Evolutionary conservation across 2,329 filamentous ascomycete genomes (phyloP).

Genomic region (Alternaria solani): DNA sequence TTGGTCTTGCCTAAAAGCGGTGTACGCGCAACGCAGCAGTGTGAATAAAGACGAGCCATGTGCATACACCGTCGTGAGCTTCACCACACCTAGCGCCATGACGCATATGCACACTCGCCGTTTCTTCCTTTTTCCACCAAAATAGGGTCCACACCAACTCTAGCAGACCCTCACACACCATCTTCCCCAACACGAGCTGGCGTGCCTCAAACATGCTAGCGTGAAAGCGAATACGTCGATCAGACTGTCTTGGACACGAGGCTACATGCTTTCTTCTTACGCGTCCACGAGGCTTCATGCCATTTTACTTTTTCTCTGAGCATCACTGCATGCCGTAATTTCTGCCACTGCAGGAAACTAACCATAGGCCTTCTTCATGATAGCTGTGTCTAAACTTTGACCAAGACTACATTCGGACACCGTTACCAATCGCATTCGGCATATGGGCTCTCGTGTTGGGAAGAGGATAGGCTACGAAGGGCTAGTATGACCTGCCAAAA

Average conservation of each 20-base stretch:
- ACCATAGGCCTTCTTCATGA: background rate
- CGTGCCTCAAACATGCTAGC: background rate
- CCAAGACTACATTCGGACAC: background rate
- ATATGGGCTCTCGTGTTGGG: background rate
- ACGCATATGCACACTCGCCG: background rate
- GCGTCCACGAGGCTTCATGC: background rate
- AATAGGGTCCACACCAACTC: constrained; percentile 2
- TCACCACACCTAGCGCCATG: background rate
- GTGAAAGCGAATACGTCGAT: background rate
- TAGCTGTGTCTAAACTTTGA: background rate
- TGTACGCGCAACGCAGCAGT: background rate
- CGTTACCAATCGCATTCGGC: background rate
- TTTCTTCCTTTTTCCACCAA: background rate
- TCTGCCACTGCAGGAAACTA: constrained; percentile 1
- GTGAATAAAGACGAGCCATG: constrained; percentile 1
- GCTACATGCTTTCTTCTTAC: background rate
- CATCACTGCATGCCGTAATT: background rate
- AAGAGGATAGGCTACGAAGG: background rate
- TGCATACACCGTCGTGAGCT: constrained; percentile 1
- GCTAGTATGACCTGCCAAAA: background rate
- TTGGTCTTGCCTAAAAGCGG: background rate
- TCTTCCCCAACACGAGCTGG: background rate
- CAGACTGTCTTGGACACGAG: background rate
- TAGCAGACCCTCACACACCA: background rate
- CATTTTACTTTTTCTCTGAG: background rate